Evolutionary conservation across 805 yeast genomes (phyloP), one percentile per base, ranked within the genome.

Genomic region (Metschnikowia lochheadii): DNA sequence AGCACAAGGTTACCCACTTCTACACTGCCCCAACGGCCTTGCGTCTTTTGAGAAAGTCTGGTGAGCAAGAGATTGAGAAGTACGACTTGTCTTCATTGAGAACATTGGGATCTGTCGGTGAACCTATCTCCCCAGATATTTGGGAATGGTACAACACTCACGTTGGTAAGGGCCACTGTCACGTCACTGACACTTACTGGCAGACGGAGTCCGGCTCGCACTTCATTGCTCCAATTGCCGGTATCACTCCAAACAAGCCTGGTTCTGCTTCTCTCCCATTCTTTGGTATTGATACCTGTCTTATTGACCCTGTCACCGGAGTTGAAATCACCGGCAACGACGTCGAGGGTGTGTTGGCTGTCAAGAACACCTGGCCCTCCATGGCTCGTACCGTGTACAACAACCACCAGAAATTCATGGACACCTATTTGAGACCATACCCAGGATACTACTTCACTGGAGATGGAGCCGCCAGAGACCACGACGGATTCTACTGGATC

Each of bases 131-230:
- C 40, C 85, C 90, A 37, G 94, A 86, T 62, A 84, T 86, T 55
- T 86, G 94, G 94, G 89, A 85, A 65, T 86, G 94, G 94, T 86
- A 85, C 67, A 80, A 81, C 63, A 85, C 83, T 56, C 75, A 78
- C 59, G 80, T 86, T 60, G 94, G 92, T 61, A 79, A 81, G 64
- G 79, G 81, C 48, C 73, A 84, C 66, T 80, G 87, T 61, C 85
- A 86, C 65, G 81, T 87, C 55, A 76, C 85, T 62, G 96, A 87
- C 69, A 87, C 96, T 35, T 87, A 86, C 76, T 87, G 95, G 95
- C 91, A 86, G 75, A 87, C 96, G 3, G 96, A 87, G 69, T 81
- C 89, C 14, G 94, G 94, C 41, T 82, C 91, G 44, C 94, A 87
- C 64, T 73, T 87, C 64, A 80, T 87, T 53, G 79, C 90, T 38